Conservation (phyloP, 768 basidiomycete species). For the Boletus reticulatus region DNA sequence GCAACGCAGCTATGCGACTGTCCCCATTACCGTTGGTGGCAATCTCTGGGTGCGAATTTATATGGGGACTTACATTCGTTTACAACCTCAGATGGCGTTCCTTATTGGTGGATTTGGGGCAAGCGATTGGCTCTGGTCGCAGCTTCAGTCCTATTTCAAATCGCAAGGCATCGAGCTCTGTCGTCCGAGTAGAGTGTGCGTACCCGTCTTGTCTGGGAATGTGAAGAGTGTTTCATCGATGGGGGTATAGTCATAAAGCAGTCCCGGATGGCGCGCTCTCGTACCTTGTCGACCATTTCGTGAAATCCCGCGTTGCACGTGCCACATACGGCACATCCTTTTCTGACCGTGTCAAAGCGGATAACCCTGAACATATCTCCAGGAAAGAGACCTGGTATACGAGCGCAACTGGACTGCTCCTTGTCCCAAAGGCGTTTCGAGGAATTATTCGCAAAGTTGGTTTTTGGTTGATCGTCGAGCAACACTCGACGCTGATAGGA, state of each 20-base stretch:
- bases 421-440: conserved; percentile 3
- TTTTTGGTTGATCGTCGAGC: neutral
- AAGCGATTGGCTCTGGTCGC: conserved; percentile 42
- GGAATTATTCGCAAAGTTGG: conserved; percentile 8
- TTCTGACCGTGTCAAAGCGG: neutral
- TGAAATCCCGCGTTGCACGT: conserved; percentile 42
- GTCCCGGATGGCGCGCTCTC: conserved; percentile 48
- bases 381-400: conserved; percentile 7
- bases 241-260: conserved; percentile 34
- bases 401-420: neutral
- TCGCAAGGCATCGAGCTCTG: conserved; percentile 38
- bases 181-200: conserved; percentile 48
- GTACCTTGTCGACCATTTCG: conserved; percentile 41
- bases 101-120: conserved; percentile 54
- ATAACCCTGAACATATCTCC: conserved; percentile 6
- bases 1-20: conserved; percentile 20
- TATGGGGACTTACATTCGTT: neutral
- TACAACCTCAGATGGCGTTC: conserved; percentile 26
- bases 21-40: conserved; percentile 29
- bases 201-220: conserved; percentile 16
- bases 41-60: neutral
- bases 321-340: conserved; percentile 57
- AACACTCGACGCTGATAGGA: neutral
- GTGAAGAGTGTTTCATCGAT: neutral
- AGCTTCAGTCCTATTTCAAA: conserved; percentile 36